Evolutionary conservation across 2,329 filamentous ascomycete species (phyloP), one percentile per base, ranked within the genome.

Genomic region (Cordyceps cicadae): DNA sequence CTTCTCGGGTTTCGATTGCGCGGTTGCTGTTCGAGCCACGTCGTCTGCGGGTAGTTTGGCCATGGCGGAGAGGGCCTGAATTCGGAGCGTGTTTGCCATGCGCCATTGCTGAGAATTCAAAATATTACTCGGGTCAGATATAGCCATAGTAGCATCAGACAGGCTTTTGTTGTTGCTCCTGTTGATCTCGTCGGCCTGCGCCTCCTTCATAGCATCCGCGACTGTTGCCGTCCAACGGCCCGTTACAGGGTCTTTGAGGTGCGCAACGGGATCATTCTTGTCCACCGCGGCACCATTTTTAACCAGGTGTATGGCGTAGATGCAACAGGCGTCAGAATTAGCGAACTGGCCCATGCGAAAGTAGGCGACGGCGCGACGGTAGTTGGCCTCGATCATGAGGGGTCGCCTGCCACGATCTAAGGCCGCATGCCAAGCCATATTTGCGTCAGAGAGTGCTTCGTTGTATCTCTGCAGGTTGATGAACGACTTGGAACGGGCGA

Each of bases 401-500:
- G 90, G 85, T 55, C 89, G 85, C 67, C 87, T 88, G 37, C 83
- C 89, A 46, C 93, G 87, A 64, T 87, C 80, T 29, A 76, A 77
- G 3, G 87, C 87, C 4, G 81, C 75, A 43, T 81, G 74, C 58
- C 88, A 81, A 3, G 86, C 89, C 53, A 80, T 79, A 64, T 91
- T 84, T 43, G 87, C 86, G 72, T 92, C 89, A 45, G 76, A 77
- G 50, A 94, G 81, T 1, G 91, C 89, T 24, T 82, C 79, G 2
- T 84, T 77, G 60, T 84, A 80, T 55, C 85, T 77, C 65, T 79
- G 78, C 2, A 81, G 78, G 62, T 89, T 83, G 54, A 90, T 81
- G 70, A 92, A 87, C 45, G 90, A 90, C 48, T 87, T 91, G 5
- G 91, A 89, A 21, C 93, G 90, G 66, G 88, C 86, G 64, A 94